Percentiles rank a stretch among this genome's conserved stretches.
These are phyloP conservation scores for Amniculicola lignicola DNA, from an alignment of 495 filamentous ascomycete species.

Conservation along the genomic window DNA sequence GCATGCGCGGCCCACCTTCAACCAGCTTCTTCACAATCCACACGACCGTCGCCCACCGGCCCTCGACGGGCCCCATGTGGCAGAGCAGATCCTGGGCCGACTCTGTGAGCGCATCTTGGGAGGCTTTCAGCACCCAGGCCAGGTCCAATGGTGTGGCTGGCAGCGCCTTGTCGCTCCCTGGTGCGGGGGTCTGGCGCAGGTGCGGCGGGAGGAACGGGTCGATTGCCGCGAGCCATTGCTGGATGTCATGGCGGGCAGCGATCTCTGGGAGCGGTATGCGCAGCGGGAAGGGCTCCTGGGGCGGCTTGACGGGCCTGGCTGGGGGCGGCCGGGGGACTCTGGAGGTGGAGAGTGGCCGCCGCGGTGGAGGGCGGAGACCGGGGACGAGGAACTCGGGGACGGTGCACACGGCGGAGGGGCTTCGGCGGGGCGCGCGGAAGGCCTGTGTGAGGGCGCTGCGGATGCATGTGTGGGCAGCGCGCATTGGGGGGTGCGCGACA, in stretches of 20 bases:
- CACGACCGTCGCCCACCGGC: conserved; percentile 41
- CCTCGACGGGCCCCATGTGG: conserved; percentile 34
- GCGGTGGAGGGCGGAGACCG: conserved; percentile 2
- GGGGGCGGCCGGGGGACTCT: background rate
- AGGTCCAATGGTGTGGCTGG: conserved; percentile 11
- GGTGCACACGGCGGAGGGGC: background rate
- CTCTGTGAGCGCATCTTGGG: conserved; percentile 27
- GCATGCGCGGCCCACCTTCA: conserved; percentile 1
- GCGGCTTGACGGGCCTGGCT: background rate
- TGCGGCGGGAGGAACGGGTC: conserved; percentile 46
- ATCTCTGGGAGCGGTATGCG: conserved; percentile 11
- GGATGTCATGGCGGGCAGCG: conserved; percentile 12
- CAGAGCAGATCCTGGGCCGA: conserved; percentile 35
- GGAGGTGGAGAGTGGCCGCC: conserved; percentile 16
- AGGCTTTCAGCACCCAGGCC: conserved; percentile 19
- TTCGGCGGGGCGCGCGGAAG: conserved; percentile 13
- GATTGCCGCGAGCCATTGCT: conserved; percentile 47
- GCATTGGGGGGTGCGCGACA: conserved; percentile 22
- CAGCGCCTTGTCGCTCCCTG: background rate
- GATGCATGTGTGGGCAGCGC: conserved; percentile 27
- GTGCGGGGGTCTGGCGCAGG: conserved; percentile 28
- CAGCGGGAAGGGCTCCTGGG: background rate
- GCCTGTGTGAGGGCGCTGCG: conserved; percentile 26
- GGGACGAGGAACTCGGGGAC: conserved; percentile 30
- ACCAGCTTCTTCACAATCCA: conserved; percentile 41